Base-by-base conservation (phyloP, 1,139 yeast genomes). In the Fermentozyma sake region DNA sequence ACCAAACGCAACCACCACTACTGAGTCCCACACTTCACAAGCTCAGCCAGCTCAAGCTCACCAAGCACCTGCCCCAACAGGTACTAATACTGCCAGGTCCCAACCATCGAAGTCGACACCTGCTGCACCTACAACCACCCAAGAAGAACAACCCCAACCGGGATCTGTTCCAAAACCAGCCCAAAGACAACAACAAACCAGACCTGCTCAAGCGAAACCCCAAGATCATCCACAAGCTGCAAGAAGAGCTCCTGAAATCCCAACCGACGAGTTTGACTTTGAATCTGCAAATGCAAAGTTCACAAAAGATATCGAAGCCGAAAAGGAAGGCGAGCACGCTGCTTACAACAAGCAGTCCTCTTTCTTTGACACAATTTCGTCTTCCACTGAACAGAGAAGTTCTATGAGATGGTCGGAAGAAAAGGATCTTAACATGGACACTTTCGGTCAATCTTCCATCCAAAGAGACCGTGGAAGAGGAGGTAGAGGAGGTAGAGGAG, bases 321-420 rank as follows among this genome's bases (percentile, higher is more conserved):
- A 45, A 27, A 32, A 32, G 20, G 44, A 41, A 7, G 28, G 27
- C 6, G 50, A 47, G 20, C 34, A 36, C 3, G 23, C 34, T 10
- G 38, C 44, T 30, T 50, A 50, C 42, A 42, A 48, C 39, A 47
- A 43, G 34, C 29, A 33, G 34, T 42, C 52, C 26, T 44, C 50
- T 20, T 50, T 50, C 35, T 34, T 48, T 47, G 46, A 51, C 52
- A 43, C 59, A 56, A 42, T 50, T 46, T 30, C 67, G 44, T 30
- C 60, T 42, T 68, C 76, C 1, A 62, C 66, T 16, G 70, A 54
- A 27, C 60, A 57, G 32, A 52, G 60, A 38, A 42, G 44, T 24
- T 31, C 56, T 27, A 63, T 72, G 68, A 68, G 77, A 46, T 76
- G 87, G 71, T 57, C 68, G 16, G 80, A 76, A 41, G 87, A 79